Evolutionary conservation across 2,329 filamentous ascomycete genomes (phyloP).

Genomic region (Aspergillus spinulosporus): DNA sequence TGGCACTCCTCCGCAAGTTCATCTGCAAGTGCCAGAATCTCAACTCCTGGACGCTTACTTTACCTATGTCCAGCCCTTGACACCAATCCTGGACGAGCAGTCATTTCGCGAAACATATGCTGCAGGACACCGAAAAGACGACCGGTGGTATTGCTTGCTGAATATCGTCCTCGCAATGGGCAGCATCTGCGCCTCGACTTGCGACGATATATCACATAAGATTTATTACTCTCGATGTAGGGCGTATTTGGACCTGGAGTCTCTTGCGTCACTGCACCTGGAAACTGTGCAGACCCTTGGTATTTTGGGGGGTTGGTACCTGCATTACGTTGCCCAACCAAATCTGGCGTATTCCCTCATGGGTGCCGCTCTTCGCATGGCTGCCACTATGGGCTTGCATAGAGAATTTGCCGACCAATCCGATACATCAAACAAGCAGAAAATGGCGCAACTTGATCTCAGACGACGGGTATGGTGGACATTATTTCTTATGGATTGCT

Average conservation of each 20-base stretch:
- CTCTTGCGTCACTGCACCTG: slow-evolving; percentile 69
- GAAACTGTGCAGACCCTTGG: slow-evolving; percentile 71
- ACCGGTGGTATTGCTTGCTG: slow-evolving; percentile 69
- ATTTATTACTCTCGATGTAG: slow-evolving; percentile 69
- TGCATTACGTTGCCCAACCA: slow-evolving; percentile 74
- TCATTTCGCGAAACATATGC: slow-evolving; percentile 67
- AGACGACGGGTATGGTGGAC: slow-evolving; percentile 73
- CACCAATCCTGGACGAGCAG: slow-evolving; percentile 72
- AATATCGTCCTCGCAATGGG: slow-evolving; percentile 78
- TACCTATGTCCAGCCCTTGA: slow-evolving; percentile 68
- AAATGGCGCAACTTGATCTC: slow-evolving; percentile 58
- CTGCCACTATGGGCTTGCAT: slow-evolving; percentile 71
- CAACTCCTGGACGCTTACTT: slow-evolving; percentile 75
- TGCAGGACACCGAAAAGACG: slow-evolving; percentile 63
- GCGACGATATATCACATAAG: slow-evolving; percentile 64
- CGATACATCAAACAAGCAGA: slow-evolving; percentile 47
- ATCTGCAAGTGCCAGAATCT: slow-evolving; percentile 63
- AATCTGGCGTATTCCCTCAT: slow-evolving; percentile 74
- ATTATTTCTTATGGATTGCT: slow-evolving; percentile 71
- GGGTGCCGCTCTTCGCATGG: slow-evolving; percentile 70
- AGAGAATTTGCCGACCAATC: slow-evolving; percentile 57
- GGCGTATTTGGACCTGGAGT: slow-evolving; percentile 65
- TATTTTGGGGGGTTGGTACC: slow-evolving; percentile 72
- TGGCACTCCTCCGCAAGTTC: slow-evolving; percentile 51
- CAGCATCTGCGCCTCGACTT: slow-evolving; percentile 66